Conservation (phyloP, 1,284 basidiomycete genomes). For the Leucoagaricus sp. region DNA sequence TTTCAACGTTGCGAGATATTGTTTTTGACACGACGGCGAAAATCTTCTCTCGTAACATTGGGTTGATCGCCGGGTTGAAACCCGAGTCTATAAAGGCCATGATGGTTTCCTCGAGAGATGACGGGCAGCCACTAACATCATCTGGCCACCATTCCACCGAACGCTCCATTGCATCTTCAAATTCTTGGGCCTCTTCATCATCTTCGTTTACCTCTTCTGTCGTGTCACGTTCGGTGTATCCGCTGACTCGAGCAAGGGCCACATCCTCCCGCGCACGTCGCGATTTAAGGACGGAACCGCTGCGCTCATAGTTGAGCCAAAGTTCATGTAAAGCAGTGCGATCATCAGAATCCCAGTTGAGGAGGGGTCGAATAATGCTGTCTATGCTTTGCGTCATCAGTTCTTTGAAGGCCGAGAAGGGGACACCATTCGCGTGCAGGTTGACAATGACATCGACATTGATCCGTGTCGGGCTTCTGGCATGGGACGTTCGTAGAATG, state of each 20-base stretch:
- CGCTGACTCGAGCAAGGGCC: constrained; percentile 45
- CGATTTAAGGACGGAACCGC: constrained; percentile 45
- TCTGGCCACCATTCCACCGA: constrained; percentile 56
- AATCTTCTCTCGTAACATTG: constrained; percentile 46
- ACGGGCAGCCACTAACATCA: constrained; percentile 50
- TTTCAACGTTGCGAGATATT: constrained; percentile 36
- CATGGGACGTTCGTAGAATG: constrained; percentile 46
- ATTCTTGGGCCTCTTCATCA: constrained; percentile 34
- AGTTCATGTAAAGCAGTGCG: constrained; percentile 41
- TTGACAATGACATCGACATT: constrained; percentile 53
- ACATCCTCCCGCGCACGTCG: constrained; percentile 43
- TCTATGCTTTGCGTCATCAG: constrained; percentile 39
- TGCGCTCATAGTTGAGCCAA: constrained; percentile 39
- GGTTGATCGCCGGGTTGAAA: constrained; percentile 42
- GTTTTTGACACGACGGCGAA: constrained; percentile 37
- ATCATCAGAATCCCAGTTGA: constrained; percentile 41
- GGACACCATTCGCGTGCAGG: constrained; percentile 52
- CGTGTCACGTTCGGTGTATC: constrained; percentile 36
- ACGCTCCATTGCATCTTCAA: constrained; percentile 36
- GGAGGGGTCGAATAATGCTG: constrained; percentile 36
- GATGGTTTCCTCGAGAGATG: constrained; percentile 50
- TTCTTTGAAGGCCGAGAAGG: constrained; percentile 34
- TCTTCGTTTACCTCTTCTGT: constrained; percentile 36
- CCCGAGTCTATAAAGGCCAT: constrained; percentile 48
- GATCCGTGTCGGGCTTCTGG: constrained; percentile 41